Conservation (phyloP, 495 filamentous ascomycete species). For the Penicillium parvum region DNA sequence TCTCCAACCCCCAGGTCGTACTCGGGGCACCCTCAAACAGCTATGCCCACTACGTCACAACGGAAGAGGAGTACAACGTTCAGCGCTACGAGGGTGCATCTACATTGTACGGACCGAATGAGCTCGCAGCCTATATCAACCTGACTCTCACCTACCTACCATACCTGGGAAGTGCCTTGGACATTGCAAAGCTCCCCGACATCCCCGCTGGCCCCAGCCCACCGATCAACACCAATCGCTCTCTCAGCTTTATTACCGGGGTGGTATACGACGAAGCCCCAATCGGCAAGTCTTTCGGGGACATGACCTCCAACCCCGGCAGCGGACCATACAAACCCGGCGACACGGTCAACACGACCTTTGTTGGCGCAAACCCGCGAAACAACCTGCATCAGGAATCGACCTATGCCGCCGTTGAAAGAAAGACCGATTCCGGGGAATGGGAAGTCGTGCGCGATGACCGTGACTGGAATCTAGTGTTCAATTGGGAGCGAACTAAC, state of each 20-base stretch:
- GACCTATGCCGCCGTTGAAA: slow-evolving; percentile 79
- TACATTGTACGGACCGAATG: slow-evolving; percentile 91
- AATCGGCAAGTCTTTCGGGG: slow-evolving; percentile 71
- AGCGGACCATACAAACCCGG: slow-evolving; percentile 51
- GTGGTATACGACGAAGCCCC: slow-evolving; percentile 74
- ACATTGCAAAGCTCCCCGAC: slow-evolving; percentile 43
- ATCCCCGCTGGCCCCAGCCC: slow-evolving; percentile 59
- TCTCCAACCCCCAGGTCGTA: slow-evolving; percentile 65
- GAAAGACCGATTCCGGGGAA: slow-evolving; percentile 37
- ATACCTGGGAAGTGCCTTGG: slow-evolving; percentile 50
- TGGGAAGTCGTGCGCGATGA: slow-evolving; percentile 61
- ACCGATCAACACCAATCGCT: slow-evolving; percentile 76
- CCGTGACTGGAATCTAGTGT: slow-evolving; percentile 25
- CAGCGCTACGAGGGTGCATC: slow-evolving; percentile 96
- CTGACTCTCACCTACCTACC: slow-evolving; percentile 68
- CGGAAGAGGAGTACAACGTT: slow-evolving; percentile 82
- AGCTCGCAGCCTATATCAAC: slow-evolving; percentile 86
- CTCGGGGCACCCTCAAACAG: slow-evolving; percentile 92
- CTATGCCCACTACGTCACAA: slow-evolving; percentile 95
- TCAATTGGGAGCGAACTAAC: slow-evolving; percentile 67
- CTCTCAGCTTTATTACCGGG: slow-evolving; percentile 73
- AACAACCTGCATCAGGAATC: slow-evolving; percentile 78
- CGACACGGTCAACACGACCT: slow-evolving; percentile 56
- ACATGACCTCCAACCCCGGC: slow-evolving; percentile 57
- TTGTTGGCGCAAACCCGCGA: slow-evolving; percentile 86